Evolutionary conservation across 73 alveolate species (phyloP).

Genomic region (Blepharisma japonicum): DNA sequence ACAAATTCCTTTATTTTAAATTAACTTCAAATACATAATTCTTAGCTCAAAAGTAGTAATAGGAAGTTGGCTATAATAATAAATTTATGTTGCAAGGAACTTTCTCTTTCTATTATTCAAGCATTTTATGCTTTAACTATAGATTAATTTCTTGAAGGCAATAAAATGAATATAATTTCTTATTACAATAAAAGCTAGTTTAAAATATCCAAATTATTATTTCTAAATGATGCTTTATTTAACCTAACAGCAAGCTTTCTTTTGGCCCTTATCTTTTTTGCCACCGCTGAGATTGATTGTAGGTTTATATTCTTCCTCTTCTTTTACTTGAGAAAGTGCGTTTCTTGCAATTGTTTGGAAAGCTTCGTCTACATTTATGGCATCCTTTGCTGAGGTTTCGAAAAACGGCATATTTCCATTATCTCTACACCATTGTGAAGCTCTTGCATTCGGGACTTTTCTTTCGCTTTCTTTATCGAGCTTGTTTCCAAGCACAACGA

Average conservation of each 20-base stretch:
- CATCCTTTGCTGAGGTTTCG: slow-evolving; percentile 87
- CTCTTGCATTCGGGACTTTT: slow-evolving; percentile 65
- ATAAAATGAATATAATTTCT: too few species aligned
- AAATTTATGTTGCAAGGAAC: too few species aligned
- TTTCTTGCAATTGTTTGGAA: slow-evolving; percentile 79
- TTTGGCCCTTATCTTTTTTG: background rate
- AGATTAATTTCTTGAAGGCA: too few species aligned
- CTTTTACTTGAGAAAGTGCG: slow-evolving; percentile 60
- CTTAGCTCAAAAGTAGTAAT: too few species aligned
- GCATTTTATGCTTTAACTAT: too few species aligned
- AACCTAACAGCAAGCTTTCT: background rate
- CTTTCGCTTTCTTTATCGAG: slow-evolving; percentile 66
- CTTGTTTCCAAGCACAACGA: slow-evolving; percentile 92
- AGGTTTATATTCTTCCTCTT: slow-evolving; percentile 38
- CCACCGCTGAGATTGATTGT: background rate
- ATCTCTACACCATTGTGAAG: slow-evolving; percentile 77
- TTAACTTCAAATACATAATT: too few species aligned
- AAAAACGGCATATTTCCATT: slow-evolving; percentile 76
- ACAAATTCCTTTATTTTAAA: too few species aligned
- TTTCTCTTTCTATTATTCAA: too few species aligned
- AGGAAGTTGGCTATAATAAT: too few species aligned
- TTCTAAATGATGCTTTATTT: too few species aligned
- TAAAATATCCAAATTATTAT: too few species aligned
- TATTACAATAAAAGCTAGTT: too few species aligned
- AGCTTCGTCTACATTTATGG: slow-evolving; percentile 80